Conservation (phyloP, 257 asterid species). For the Salvia hispanica region DNA sequence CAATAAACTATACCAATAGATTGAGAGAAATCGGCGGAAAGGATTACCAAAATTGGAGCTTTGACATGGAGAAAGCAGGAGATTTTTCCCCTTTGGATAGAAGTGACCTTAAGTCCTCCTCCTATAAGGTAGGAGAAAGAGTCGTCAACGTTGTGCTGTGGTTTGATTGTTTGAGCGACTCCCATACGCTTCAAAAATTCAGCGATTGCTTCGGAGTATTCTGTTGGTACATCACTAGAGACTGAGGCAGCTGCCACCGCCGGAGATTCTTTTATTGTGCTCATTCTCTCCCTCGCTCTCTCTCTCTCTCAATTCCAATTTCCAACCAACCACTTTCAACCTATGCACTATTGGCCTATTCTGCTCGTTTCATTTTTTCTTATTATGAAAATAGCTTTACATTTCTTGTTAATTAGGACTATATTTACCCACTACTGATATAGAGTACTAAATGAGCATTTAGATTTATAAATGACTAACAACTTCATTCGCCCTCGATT, state of each 20-base stretch:
- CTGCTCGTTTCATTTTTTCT: no score
- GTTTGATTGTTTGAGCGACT: slow-evolving; percentile 30
- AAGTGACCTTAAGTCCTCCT: slow-evolving; percentile 54
- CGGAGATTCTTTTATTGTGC: slow-evolving; percentile 29
- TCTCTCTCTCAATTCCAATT: neutral
- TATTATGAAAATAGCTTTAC: no score
- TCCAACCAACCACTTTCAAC: neutral
- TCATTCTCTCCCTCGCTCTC: slow-evolving; percentile 20
- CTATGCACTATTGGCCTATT: neutral
- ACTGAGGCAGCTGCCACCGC: slow-evolving; percentile 16
- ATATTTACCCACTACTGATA: no score
- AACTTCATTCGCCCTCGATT: no score
- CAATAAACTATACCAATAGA: neutral
- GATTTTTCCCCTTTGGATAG: slow-evolving; percentile 60
- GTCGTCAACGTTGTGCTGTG: slow-evolving; percentile 46
- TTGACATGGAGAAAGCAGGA: slow-evolving; percentile 66
- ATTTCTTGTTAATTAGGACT: no score
- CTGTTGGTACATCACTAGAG: slow-evolving; percentile 34
- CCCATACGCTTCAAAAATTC: slow-evolving; percentile 37
- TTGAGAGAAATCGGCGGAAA: neutral
- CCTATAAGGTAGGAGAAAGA: slow-evolving; percentile 62
- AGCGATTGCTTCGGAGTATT: slow-evolving; percentile 4
- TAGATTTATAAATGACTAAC: no score
- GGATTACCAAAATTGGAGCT: slow-evolving; percentile 63
- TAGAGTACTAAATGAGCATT: no score